These are phyloP conservation scores for Exophiala spinifera DNA, from an alignment of 2,329 filamentous ascomycete genomes.

Conservation along the genomic window DNA sequence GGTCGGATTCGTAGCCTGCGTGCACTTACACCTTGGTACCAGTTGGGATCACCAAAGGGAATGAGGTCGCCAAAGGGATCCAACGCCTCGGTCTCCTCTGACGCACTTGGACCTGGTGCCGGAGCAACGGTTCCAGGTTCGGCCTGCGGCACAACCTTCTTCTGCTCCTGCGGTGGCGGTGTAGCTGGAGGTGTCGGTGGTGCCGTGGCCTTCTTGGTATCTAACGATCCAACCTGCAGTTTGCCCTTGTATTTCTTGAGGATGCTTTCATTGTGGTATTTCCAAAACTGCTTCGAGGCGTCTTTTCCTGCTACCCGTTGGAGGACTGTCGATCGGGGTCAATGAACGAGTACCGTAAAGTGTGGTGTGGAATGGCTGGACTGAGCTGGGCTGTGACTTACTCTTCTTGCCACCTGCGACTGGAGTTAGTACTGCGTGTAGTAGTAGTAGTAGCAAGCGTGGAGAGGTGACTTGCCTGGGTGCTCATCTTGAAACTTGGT, in stretches of 20 bases:
- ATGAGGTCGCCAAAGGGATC: conserved; percentile 84
- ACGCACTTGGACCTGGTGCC: conserved; percentile 37
- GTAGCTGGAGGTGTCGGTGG: conserved; percentile 50
- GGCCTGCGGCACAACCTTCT: conserved; percentile 56
- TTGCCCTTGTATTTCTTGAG: conserved; percentile 61
- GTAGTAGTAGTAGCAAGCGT: neutral
- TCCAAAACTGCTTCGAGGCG: conserved; percentile 67
- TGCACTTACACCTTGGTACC: conserved; percentile 82
- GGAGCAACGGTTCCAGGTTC: conserved; percentile 55
- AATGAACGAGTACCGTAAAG: conserved; percentile 3
- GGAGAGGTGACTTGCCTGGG: conserved; percentile 47
- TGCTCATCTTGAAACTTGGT: conserved; percentile 85
- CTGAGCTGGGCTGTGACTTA: conserved; percentile 36
- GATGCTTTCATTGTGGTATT: conserved; percentile 60
- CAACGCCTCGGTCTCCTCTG: conserved; percentile 65
- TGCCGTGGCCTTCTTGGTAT: conserved; percentile 70
- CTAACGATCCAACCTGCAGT: conserved; percentile 68
- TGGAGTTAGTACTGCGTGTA: conserved; percentile 11
- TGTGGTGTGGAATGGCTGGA: neutral
- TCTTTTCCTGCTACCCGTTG: conserved; percentile 65
- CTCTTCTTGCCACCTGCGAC: conserved; percentile 67
- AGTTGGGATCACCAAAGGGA: conserved; percentile 86
- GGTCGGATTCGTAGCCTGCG: neutral
- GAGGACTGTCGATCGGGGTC: conserved; percentile 48
- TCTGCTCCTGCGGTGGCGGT: conserved; percentile 46